Conservation (phyloP, 176 grass and related monocot species). For the Zizania latifolia region DNA sequence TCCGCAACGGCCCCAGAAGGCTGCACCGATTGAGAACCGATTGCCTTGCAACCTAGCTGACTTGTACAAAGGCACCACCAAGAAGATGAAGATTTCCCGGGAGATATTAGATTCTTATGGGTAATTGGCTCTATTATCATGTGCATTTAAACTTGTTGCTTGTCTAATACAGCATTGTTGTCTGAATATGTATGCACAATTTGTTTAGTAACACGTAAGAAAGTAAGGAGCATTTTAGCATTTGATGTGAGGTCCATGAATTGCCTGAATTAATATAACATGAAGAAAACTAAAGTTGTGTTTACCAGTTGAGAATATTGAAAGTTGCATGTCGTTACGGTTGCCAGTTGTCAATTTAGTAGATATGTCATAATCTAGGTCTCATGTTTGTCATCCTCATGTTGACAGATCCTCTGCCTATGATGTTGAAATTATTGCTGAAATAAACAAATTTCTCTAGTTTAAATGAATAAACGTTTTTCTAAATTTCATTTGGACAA, state of each 20-base stretch:
- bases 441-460: neutral
- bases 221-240: neutral
- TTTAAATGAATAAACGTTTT: neutral
- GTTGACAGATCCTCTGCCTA: neutral
- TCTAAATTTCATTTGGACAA: neutral
- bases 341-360: neutral
- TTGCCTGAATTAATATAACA: neutral
- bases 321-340: neutral
- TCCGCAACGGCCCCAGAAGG: conserved; percentile 44
- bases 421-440: neutral
- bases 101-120: conserved; percentile 60
- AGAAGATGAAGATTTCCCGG: conserved; percentile 94
- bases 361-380: neutral
- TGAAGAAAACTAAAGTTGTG: neutral
- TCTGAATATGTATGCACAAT: neutral
- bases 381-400: neutral
- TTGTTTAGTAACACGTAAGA: conserved; percentile 15
- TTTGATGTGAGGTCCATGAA: neutral
- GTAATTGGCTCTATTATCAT: conserved; percentile 32
- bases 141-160: neutral
- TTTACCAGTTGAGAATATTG: neutral
- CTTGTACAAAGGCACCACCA: conserved; percentile 71
- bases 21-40: conserved; percentile 50
- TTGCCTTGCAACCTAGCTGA: conserved; percentile 67
- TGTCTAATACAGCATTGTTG: neutral